These are phyloP conservation scores for Kwoniella sp. DNA, from an alignment of 768 basidiomycete species.

Conservation along the genomic window DNA sequence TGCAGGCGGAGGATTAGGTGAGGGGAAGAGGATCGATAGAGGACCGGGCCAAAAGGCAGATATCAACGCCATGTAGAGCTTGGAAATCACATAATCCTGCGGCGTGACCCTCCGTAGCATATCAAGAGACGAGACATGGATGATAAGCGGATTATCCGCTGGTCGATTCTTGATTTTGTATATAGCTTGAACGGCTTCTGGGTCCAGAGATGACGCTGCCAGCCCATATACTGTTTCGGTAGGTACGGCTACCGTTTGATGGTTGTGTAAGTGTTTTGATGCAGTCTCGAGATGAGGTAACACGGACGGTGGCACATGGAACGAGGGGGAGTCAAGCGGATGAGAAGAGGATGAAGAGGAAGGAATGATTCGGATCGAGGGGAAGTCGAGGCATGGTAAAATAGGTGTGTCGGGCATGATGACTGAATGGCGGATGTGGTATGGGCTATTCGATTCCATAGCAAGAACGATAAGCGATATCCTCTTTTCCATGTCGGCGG, in stretches of 20 bases:
- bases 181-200: conserved; percentile 67
- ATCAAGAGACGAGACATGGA: conserved; percentile 80
- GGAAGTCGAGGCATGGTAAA: conserved; percentile 34
- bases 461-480: too few relatives aligned
- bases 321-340: conserved; percentile 38
- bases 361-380: conserved; percentile 29
- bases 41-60: conserved; percentile 92
- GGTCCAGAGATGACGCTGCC: conserved; percentile 75
- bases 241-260: conserved; percentile 71
- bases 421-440: background rate
- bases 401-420: conserved; percentile 42
- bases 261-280: conserved; percentile 42
- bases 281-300: conserved; percentile 36
- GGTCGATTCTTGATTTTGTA: conserved; percentile 90
- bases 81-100: conserved; percentile 63
- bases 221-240: conserved; percentile 99
- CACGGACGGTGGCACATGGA: conserved; percentile 33
- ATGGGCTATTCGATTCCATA: background rate
- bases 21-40: conserved; percentile 86
- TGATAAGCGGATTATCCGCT: conserved; percentile 93
- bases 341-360: conserved; percentile 24
- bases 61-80: conserved; percentile 73
- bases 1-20: conserved; percentile 58
- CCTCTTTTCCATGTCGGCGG: too few relatives aligned
- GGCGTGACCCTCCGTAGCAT: conserved; percentile 84